Conservation (phyloP, 495 filamentous ascomycete genomes). For the Daldinia vernicosa region DNA sequence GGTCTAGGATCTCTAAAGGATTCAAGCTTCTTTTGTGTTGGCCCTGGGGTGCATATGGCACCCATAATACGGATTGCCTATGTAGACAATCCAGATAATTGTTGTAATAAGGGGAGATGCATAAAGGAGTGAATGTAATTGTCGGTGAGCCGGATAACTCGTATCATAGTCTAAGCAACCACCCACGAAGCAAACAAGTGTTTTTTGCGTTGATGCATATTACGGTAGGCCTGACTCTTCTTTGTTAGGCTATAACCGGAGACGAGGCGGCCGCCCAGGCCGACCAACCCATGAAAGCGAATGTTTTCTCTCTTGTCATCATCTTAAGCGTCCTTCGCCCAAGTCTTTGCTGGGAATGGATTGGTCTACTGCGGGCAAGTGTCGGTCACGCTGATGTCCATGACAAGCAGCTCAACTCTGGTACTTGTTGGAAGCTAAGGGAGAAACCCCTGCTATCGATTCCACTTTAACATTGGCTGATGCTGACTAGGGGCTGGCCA, state of each 20-base stretch:
- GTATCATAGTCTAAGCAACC: constrained; percentile 22
- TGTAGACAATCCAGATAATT: background rate
- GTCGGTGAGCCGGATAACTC: constrained; percentile 27
- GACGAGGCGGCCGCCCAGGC: background rate
- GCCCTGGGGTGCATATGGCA: constrained; percentile 38
- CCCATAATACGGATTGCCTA: constrained; percentile 14
- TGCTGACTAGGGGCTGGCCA: constrained; percentile 23
- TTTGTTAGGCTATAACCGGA: background rate
- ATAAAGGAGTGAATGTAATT: constrained; percentile 21
- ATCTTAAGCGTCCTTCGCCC: constrained; percentile 1
- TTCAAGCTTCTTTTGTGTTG: constrained; percentile 45
- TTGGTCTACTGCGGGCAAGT: constrained; percentile 15
- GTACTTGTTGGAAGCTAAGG: constrained; percentile 20
- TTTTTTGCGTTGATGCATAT: background rate
- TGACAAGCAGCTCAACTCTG: constrained; percentile 13
- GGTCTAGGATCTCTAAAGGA: constrained; percentile 27
- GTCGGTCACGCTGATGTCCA: constrained; percentile 27
- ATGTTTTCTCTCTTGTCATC: background rate
- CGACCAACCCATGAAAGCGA: background rate
- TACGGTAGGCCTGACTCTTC: background rate
- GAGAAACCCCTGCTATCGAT: constrained; percentile 26
- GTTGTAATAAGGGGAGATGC: constrained; percentile 11
- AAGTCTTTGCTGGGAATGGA: background rate
- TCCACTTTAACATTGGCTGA: constrained; percentile 22
- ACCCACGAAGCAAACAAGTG: constrained; percentile 38